phyloP scores from a whole-genome alignment of 2,329 filamentous ascomycete genomes.

The Onygena corvina region DNA sequence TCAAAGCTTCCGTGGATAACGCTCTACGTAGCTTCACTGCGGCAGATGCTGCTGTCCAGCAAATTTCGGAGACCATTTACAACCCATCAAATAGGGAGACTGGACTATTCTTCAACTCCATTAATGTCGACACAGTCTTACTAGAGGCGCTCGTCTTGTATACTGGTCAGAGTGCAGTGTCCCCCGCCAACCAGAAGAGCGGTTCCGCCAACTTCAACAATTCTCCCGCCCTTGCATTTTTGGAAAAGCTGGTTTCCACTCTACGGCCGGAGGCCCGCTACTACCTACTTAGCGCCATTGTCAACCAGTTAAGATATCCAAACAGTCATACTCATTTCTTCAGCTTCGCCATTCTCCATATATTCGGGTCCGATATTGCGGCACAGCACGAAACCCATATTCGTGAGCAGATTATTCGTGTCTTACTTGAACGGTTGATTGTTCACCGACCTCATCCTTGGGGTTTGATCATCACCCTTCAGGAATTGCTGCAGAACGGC shows the following conservation, averaged over 20 bases:
- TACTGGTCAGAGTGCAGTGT: constrained; percentile 61
- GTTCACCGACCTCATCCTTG: constrained; percentile 89
- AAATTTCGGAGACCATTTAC: constrained; percentile 62
- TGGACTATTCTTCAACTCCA: constrained; percentile 53
- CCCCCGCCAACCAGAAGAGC: constrained; percentile 46
- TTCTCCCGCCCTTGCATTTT: constrained; percentile 55
- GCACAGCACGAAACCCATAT: constrained; percentile 65
- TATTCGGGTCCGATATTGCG: constrained; percentile 64
- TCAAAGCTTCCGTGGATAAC: constrained; percentile 44
- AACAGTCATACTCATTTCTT: constrained; percentile 90
- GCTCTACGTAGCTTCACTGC: constrained; percentile 47
- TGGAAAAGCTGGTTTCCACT: constrained; percentile 66
- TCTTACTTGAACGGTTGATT: constrained; percentile 76
- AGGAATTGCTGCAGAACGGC: constrained; percentile 84
- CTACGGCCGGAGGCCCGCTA: constrained; percentile 69
- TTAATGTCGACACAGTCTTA: constrained; percentile 57
- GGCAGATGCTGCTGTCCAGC: constrained; percentile 57
- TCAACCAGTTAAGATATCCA: constrained; percentile 84
- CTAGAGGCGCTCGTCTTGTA: constrained; percentile 77
- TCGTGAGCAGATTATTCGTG: constrained; percentile 78
- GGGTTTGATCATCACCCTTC: constrained; percentile 77
- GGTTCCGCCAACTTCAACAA: constrained; percentile 51
- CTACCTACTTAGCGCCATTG: constrained; percentile 69
- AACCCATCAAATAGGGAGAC: constrained; percentile 47
- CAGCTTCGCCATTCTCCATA: constrained; percentile 67